Evolutionary conservation across 768 basidiomycete genomes (phyloP).

Genomic region (Termitomyces sp.): DNA sequence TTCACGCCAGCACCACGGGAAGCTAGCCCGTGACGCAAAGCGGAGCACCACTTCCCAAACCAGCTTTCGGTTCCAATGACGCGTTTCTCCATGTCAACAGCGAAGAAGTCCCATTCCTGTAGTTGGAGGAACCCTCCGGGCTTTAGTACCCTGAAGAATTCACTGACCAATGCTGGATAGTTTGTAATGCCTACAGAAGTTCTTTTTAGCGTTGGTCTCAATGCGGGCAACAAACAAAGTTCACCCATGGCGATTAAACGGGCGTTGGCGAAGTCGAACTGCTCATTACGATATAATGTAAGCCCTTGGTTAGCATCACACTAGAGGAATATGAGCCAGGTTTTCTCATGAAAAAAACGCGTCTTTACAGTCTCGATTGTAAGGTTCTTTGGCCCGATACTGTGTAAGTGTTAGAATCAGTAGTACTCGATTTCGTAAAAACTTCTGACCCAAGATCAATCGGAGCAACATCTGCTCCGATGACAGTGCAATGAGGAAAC

Average conservation of each 20-base stretch:
- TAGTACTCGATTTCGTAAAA: neutral
- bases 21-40: neutral
- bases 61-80: neutral
- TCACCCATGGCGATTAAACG: neutral
- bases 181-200: neutral
- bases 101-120: neutral
- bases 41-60: neutral
- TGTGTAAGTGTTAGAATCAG: neutral
- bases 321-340: neutral
- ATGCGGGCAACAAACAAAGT: neutral
- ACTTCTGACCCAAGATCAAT: constrained; percentile 5
- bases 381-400: neutral
- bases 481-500: constrained; percentile 7
- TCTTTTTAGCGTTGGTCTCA: neutral
- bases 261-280: neutral
- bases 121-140: neutral
- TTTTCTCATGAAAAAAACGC: neutral
- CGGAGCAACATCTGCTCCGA: constrained; percentile 7
- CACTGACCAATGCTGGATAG: neutral
- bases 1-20: neutral
- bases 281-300: neutral
- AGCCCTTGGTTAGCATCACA: neutral
- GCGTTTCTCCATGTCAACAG: neutral
- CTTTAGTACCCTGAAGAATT: neutral
- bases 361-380: neutral